Percentiles rank a stretch among this genome's conserved stretches.
Conservation (phyloP, 2,329 filamentous ascomycete genomes). For the Fusarium denticulatum region DNA sequence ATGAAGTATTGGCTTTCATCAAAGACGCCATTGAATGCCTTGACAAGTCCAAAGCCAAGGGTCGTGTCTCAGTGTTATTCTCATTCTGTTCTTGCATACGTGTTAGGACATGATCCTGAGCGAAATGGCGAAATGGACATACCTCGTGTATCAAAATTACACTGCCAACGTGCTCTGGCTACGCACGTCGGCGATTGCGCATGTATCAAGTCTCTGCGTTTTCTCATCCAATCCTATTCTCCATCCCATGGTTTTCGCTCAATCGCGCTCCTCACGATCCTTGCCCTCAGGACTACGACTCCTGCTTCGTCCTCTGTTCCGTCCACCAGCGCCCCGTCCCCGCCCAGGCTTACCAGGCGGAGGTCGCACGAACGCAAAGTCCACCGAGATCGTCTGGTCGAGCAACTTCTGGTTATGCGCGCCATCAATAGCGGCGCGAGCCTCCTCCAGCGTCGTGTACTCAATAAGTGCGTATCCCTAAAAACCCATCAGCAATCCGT, state of each 20-base stretch:
- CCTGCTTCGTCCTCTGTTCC: slow-evolving; percentile 58
- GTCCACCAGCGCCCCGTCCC: slow-evolving; percentile 51
- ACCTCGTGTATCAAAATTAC: slow-evolving; percentile 42
- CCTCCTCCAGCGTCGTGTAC: slow-evolving; percentile 81
- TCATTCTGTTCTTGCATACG: slow-evolving; percentile 8
- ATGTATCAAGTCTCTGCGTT: not conserved
- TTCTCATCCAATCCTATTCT: not conserved
- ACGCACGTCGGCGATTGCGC: slow-evolving; percentile 41
- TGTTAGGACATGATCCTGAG: not conserved
- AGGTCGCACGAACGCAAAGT: slow-evolving; percentile 87
- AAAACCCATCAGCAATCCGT: not conserved
- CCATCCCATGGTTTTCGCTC: slow-evolving; percentile 14
- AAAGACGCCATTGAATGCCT: not conserved
- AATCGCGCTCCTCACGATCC: slow-evolving; percentile 49
- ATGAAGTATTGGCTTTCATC: not conserved
- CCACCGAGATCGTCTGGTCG: slow-evolving; percentile 82
- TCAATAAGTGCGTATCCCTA: slow-evolving; percentile 89
- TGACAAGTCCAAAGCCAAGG: not conserved
- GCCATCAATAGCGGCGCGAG: slow-evolving; percentile 82
- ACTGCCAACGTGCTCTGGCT: slow-evolving; percentile 43
- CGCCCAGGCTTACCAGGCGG: slow-evolving; percentile 65
- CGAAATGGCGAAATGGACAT: slow-evolving; percentile 3
- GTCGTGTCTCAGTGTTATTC: not conserved
- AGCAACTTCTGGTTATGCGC: slow-evolving; percentile 81
- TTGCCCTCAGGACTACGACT: slow-evolving; percentile 59